Evolutionary conservation across 2,329 filamentous ascomycete species (phyloP), one percentile per base, ranked within the genome.

Genomic region (Colletotrichum higginsianum): DNA sequence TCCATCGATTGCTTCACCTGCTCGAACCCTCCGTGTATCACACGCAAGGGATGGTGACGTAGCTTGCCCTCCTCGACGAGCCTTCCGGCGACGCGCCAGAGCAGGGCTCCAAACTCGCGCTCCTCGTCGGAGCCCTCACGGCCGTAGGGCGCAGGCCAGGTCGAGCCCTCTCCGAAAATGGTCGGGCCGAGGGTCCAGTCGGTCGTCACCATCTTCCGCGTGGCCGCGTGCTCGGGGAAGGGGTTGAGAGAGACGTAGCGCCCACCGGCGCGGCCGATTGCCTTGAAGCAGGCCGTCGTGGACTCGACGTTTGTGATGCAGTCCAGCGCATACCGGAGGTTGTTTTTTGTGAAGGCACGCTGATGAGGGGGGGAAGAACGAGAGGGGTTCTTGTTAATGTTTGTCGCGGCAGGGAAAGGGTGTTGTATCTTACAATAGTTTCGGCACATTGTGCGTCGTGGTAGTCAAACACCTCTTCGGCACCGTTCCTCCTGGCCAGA

Each of bases 381-480:
- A 26, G 26, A 26, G 26, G 26, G 26, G 26, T 26, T 26, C 26
- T 26, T 26, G 26, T 26, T 26, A 26, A 26, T 26, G 1, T 26
- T 26, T 26, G 26, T 26, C 26, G 3, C 26, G 26, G 26, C 26
- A 26, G 26, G 26, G 26, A 26, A 26, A 26, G 26, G 3, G 26
- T 26, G 26, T 3, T 3, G 26, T 26, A 4, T 26, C 26, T 26
- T 26, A 50, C 47, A 49, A 61, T 61, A 44, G 47, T 61, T 3
- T 49, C 12, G 6, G 44, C 57, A 18, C 23, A n/a, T 9, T 61
- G 6, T 11, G 23, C n/a, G 65, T 86, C 84, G 70, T 86, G 80
- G 57, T 84, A 85, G 76, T 89, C 85, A 74, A 87, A 83, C 60
- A 76, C 80, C 53, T 81, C 71, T 2, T 73, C 74, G 9, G 81